These are phyloP conservation scores for Vicia sativa DNA, from an alignment of 306 rosid species.

Conservation along the genomic window DNA sequence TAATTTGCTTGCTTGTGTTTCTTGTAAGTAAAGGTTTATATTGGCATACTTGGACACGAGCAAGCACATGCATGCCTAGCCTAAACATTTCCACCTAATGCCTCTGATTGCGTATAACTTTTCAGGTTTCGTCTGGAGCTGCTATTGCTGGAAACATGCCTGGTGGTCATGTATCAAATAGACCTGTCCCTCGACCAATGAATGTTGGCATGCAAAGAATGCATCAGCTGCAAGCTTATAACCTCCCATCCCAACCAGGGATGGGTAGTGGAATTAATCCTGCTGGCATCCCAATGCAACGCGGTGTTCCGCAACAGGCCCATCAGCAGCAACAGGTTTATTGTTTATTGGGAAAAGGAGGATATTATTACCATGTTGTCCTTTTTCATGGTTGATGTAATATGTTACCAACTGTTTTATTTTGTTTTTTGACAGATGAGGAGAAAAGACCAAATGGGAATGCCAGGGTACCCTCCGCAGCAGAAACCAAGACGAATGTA, in stretches of 20 bases:
- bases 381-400: conserved; percentile 22
- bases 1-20: neutral
- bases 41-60: conserved; percentile 7
- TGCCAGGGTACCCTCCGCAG: conserved; percentile 76
- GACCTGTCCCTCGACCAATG: conserved; percentile 74
- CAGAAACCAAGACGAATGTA: conserved; percentile 77
- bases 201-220: conserved; percentile 76
- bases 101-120: conserved; percentile 19
- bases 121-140: conserved; percentile 78
- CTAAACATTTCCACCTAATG: conserved; percentile 24
- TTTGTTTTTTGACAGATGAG: conserved; percentile 60
- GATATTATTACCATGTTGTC: neutral
- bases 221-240: conserved; percentile 80
- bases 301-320: conserved; percentile 82
- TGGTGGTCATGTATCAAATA: conserved; percentile 63
- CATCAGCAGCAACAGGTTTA: conserved; percentile 90
- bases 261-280: conserved; percentile 88
- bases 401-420: conserved; percentile 19
- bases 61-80: conserved; percentile 12
- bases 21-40: conserved; percentile 28
- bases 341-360: conserved; percentile 19
- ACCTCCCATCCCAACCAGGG: conserved; percentile 80
- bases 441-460: conserved; percentile 77
- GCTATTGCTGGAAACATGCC: conserved; percentile 66
- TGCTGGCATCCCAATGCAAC: conserved; percentile 82